Evolutionary conservation across 2,329 filamentous ascomycete species (phyloP).

Genomic region (Botrytis medusae): DNA sequence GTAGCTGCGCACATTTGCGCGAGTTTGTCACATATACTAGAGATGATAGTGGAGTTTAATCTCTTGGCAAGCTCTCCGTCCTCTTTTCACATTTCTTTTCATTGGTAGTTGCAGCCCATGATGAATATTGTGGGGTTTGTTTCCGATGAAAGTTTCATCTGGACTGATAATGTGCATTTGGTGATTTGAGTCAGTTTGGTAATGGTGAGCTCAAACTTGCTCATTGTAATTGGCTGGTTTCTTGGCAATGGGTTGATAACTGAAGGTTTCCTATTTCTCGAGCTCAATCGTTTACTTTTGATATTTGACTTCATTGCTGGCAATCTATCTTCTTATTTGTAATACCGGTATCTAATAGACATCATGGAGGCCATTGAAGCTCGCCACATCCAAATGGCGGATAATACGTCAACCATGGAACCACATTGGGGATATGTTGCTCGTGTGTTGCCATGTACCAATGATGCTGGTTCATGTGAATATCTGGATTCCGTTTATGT

Average conservation of each 20-base stretch:
- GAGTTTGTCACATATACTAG: slow-evolving; percentile 17
- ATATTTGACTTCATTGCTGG: not conserved
- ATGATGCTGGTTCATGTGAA: slow-evolving; percentile 56
- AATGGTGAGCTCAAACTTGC: slow-evolving; percentile 11
- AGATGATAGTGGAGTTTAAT: not conserved
- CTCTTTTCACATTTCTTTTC: not conserved
- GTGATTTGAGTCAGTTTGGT: not conserved
- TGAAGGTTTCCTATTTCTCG: slow-evolving; percentile 2
- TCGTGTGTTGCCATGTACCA: slow-evolving; percentile 54
- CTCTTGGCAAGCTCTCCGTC: slow-evolving; percentile 15
- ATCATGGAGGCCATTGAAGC: slow-evolving; percentile 15
- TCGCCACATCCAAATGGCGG: slow-evolving; percentile 23
- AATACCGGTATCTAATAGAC: not conserved
- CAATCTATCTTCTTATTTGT: not conserved
- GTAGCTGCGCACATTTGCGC: slow-evolving; percentile 19
- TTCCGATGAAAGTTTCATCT: slow-evolving; percentile 15
- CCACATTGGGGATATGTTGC: slow-evolving; percentile 54
- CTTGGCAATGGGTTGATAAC: slow-evolving; percentile 16
- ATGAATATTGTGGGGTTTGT: not conserved
- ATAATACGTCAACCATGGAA: slow-evolving; percentile 20
- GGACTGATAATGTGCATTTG: not conserved
- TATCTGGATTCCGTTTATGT: slow-evolving; percentile 57
- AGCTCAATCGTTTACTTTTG: not conserved
- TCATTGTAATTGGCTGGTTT: not conserved
- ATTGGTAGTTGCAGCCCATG: not conserved